phyloP scores from a whole-genome alignment of 495 filamentous ascomycete species.

The Aspergillus wentii region DNA sequence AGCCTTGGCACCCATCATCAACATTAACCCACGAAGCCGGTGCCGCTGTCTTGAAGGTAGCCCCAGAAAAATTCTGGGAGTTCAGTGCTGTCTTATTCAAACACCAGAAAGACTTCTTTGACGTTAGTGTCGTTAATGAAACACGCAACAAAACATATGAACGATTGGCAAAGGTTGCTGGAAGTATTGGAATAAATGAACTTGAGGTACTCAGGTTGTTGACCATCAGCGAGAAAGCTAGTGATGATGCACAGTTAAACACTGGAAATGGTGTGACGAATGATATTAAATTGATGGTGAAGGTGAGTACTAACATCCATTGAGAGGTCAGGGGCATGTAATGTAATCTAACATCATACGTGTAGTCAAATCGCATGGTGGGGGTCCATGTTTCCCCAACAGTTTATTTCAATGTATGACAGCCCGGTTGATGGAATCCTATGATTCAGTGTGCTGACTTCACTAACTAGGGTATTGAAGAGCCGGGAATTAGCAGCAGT shows the following conservation, averaged over 20 bases:
- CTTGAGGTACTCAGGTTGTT: slow-evolving; percentile 58
- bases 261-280: slow-evolving; percentile 70
- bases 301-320: slow-evolving; percentile 39
- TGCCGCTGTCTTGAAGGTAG: slow-evolving; percentile 63
- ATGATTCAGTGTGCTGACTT: slow-evolving; percentile 17
- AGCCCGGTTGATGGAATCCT: neutral
- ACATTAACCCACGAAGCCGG: slow-evolving; percentile 86
- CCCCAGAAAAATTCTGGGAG: slow-evolving; percentile 68
- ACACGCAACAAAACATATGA: slow-evolving; percentile 79
- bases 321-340: too few species aligned
- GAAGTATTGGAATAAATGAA: slow-evolving; percentile 62
- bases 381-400: slow-evolving; percentile 90
- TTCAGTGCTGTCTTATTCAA: slow-evolving; percentile 72
- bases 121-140: slow-evolving; percentile 77
- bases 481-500: slow-evolving; percentile 67
- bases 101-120: slow-evolving; percentile 69
- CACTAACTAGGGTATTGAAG: slow-evolving; percentile 60
- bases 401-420: slow-evolving; percentile 69
- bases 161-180: slow-evolving; percentile 65
- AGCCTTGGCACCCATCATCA: slow-evolving; percentile 92
- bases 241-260: slow-evolving; percentile 61
- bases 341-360: slow-evolving; percentile 9
- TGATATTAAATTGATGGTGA: slow-evolving; percentile 80
- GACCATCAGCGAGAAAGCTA: slow-evolving; percentile 56
- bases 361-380: slow-evolving; percentile 60